phyloP scores from a whole-genome alignment of 306 rosid genomes.

The Rosa lucieae region DNA sequence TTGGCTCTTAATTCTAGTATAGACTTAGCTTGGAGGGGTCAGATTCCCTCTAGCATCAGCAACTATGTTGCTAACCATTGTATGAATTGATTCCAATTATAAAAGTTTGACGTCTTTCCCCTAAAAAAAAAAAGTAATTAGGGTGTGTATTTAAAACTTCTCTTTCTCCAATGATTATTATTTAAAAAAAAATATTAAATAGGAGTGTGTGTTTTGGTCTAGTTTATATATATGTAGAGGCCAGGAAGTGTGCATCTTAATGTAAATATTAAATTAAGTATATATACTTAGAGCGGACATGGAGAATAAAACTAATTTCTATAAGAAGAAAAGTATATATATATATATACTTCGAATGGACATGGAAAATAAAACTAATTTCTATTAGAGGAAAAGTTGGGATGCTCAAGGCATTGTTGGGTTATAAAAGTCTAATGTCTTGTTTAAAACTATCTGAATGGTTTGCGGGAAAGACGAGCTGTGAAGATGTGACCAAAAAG shows the following conservation, averaged over 20 bases:
- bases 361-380: conserved; percentile 33
- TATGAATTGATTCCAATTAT: too few relatives aligned
- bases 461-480: conserved; percentile 36
- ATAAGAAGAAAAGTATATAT: conserved; percentile 33
- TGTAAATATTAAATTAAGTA: background rate
- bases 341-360: too few relatives aligned
- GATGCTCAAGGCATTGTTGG: conserved; percentile 43
- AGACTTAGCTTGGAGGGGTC: too few relatives aligned
- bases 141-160: too few relatives aligned
- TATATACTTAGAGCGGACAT: conserved; percentile 20
- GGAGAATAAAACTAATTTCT: conserved; percentile 35
- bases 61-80: too few relatives aligned
- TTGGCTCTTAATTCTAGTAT: too few relatives aligned
- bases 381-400: conserved; percentile 32
- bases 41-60: too few relatives aligned
- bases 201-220: too few relatives aligned
- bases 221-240: background rate
- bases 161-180: too few relatives aligned
- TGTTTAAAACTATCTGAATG: conserved; percentile 33
- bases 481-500: conserved; percentile 43
- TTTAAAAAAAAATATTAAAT: too few relatives aligned
- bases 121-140: too few relatives aligned
- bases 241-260: background rate
- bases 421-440: conserved; percentile 30
- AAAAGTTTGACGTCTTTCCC: too few relatives aligned